Conservation (phyloP, 768 basidiomycete species). For the Boletus bicolor region DNA sequence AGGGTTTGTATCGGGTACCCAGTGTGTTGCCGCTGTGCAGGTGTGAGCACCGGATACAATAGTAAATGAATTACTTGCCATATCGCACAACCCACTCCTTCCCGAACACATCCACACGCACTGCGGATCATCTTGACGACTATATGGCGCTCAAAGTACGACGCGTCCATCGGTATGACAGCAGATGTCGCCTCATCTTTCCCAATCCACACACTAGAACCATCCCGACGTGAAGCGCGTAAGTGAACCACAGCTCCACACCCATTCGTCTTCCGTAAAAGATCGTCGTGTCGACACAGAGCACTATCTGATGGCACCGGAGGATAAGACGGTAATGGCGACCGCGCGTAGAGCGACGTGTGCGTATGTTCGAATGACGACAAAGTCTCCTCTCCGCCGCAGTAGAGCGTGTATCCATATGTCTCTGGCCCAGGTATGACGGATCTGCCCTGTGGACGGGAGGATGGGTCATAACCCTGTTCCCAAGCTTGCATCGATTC, state of each 20-base stretch:
- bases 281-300: constrained; percentile 5
- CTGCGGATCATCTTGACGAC: constrained; percentile 50
- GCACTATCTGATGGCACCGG: constrained; percentile 22
- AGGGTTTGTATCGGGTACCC: constrained; percentile 60
- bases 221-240: constrained; percentile 49
- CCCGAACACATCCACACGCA: constrained; percentile 63
- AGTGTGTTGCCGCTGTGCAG: constrained; percentile 59
- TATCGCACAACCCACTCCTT: constrained; percentile 63
- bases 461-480: constrained; percentile 30
- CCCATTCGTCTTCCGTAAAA: constrained; percentile 41
- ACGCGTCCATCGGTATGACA: constrained; percentile 54
- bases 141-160: constrained; percentile 53
- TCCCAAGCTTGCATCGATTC: constrained; percentile 34
- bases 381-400: constrained; percentile 35
- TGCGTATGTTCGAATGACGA: constrained; percentile 4
- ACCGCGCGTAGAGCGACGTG: constrained; percentile 28
- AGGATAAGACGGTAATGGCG: constrained; percentile 38
- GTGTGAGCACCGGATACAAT: constrained; percentile 9
- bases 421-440: constrained; percentile 15
- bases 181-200: constrained; percentile 47
- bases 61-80: constrained; percentile 38
- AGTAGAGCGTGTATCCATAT: constrained; percentile 39
- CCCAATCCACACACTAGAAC: constrained; percentile 57
- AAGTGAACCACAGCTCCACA: constrained; percentile 63
- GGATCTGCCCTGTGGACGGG: constrained; percentile 23